Conservation (phyloP, 179 eudicot species). For the Silene vulgaris region DNA sequence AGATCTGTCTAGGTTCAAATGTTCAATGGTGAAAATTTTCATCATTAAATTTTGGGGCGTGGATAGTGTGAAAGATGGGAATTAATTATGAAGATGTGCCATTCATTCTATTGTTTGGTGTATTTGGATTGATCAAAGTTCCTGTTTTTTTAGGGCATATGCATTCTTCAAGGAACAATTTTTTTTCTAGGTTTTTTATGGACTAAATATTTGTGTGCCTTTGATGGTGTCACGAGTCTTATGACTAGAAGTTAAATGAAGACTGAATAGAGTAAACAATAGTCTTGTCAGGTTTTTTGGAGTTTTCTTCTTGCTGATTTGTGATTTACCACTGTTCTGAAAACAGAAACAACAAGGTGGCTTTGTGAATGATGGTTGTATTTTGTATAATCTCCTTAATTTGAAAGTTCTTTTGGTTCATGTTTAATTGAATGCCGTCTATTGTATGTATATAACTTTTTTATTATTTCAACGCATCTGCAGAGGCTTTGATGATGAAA, state of each 20-base stretch:
- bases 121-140: too few relatives aligned
- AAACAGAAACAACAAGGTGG: neutral
- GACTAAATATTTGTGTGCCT: neutral
- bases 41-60: neutral
- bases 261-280: neutral
- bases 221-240: neutral
- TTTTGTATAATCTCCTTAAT: neutral
- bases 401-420: neutral
- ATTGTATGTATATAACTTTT: neutral
- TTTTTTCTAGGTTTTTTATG: neutral
- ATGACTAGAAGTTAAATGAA: neutral
- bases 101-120: too few relatives aligned
- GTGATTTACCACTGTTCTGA: neutral
- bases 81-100: neutral
- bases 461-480: slow-evolving; percentile 13
- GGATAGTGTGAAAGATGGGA: neutral
- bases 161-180: neutral
- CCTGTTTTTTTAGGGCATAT: neutral
- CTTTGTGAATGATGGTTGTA: neutral
- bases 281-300: neutral
- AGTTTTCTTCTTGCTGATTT: neutral
- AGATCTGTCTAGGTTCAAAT: neutral
- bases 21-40: neutral
- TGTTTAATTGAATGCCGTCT: neutral
- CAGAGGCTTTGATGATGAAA: slow-evolving; percentile 99